Base-by-base conservation (phyloP, 768 basidiomycete genomes). In the Symmetrospora coprosmae region DNA sequence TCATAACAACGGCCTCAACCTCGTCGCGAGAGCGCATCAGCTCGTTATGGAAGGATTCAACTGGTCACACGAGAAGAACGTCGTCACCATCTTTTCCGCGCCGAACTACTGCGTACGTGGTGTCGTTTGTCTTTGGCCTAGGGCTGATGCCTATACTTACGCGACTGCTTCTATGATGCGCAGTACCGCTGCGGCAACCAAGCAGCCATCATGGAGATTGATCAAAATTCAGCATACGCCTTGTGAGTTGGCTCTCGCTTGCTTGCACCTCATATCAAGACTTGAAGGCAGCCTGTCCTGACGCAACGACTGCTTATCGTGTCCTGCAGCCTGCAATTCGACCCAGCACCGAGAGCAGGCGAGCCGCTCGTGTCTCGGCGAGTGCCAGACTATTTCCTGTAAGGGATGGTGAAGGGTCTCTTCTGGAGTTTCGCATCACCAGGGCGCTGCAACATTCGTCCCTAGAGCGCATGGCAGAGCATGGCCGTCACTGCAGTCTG, bases 171-270 rank as follows among this genome's bases (percentile, higher is more conserved):
- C 2, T 19, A n/a, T 40, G 5, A 28, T 39, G 3, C 7, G 17
- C 39, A 62, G 61, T 99, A 99, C 78, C 80, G 94, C 72, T 99
- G 94, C 72, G 94, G 94, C 53, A 99, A 99, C 73, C 94, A 97
- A 71, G 94, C 94, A 56, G 94, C 94, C 49, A 99, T 99, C 73
- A 92, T 99, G 83, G 94, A 99, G 74, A 94, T 99, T 74, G 94
- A 99, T 75, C 75, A 76, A 61, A 72, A 75, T 47, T 66, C 76
- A 63, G 75, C 75, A 66, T 76, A 75, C 69, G 75, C 75, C 63
- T 76, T 76, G 73, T 74, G 78, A 87, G 82, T 86, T 86, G 55
- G 88, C 87, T 74, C 87, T 84, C 76, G 87, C 87, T 86, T 86
- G 68, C 50, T 85, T 80, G n/a, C 23, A 19, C 4, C 41, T 50